phyloP scores from a whole-genome alignment of 345 rosid species.

The Passiflora organensis region DNA sequence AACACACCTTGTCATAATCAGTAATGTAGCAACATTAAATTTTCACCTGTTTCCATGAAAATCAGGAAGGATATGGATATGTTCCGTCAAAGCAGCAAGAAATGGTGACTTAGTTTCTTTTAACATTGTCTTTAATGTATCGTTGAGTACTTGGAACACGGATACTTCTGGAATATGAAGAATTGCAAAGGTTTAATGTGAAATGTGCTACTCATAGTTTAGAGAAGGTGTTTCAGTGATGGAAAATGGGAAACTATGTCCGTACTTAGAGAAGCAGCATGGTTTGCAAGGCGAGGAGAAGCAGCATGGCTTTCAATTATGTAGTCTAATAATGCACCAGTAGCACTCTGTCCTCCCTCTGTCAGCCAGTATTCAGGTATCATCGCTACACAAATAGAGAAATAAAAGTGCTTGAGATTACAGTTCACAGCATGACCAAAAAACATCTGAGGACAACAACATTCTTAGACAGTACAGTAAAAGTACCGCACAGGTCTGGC shows the following conservation, averaged over 20 bases:
- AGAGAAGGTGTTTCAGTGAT: neutral
- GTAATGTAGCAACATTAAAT: slow-evolving; percentile 2
- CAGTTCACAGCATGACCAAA: neutral
- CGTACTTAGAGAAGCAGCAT: slow-evolving; percentile 83
- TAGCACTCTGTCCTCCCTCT: slow-evolving; percentile 98
- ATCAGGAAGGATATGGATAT: slow-evolving; percentile 74
- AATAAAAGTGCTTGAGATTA: neutral
- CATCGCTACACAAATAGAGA: slow-evolving; percentile 52
- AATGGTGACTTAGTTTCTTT: slow-evolving; percentile 59
- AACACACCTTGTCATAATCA: slow-evolving; percentile 6
- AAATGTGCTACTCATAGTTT: too few relatives aligned
- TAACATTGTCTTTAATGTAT: slow-evolving; percentile 48
- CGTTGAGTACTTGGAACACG: slow-evolving; percentile 66
- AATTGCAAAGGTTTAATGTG: neutral
- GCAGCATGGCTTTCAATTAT: slow-evolving; percentile 83
- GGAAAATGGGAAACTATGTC: neutral
- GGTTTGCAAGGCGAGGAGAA: slow-evolving; percentile 82
- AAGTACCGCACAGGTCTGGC: neutral
- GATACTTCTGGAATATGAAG: slow-evolving; percentile 54
- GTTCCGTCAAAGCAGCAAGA: slow-evolving; percentile 76
- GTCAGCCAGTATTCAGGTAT: slow-evolving; percentile 94
- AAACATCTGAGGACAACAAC: too few relatives aligned
- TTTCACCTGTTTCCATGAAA: slow-evolving; percentile 90
- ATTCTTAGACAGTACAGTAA: neutral
- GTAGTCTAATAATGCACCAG: slow-evolving; percentile 89